Evolutionary conservation across 2,329 filamentous ascomycete species (phyloP).

Genomic region (Beauveria sp.): DNA sequence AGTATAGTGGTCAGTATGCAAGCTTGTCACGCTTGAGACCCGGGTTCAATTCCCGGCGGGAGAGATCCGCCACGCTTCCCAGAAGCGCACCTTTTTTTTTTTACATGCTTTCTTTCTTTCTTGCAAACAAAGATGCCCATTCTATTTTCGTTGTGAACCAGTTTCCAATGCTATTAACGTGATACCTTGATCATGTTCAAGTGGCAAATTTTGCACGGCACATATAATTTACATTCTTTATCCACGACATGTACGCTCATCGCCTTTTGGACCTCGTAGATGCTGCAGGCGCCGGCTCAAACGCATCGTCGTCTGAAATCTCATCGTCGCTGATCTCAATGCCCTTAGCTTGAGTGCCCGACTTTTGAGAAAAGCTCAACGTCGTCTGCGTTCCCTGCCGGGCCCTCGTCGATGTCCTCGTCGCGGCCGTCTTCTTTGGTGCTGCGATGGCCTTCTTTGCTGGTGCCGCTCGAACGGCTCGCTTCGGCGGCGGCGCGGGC

Average conservation of each 20-base stretch:
- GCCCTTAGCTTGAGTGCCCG: slow-evolving; percentile 37
- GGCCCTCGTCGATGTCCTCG: slow-evolving; percentile 20
- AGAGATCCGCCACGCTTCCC: slow-evolving; percentile 14
- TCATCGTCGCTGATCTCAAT: slow-evolving; percentile 59
- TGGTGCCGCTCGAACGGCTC: slow-evolving; percentile 11
- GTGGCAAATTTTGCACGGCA: not conserved
- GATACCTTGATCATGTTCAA: not conserved
- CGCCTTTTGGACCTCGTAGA: slow-evolving; percentile 26
- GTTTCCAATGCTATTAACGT: not conserved
- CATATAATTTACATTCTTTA: not conserved
- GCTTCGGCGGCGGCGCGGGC: slow-evolving; percentile 22
- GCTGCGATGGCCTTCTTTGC: slow-evolving; percentile 12
- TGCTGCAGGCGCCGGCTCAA: slow-evolving; percentile 42
- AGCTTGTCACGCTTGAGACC: slow-evolving; percentile 19
- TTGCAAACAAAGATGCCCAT: not conserved
- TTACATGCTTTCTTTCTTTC: not conserved
- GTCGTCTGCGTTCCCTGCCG: slow-evolving; percentile 46
- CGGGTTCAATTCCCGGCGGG: slow-evolving; percentile 18
- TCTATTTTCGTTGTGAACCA: not conserved
- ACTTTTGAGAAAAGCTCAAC: slow-evolving; percentile 41
- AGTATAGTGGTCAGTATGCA: slow-evolving; percentile 19
- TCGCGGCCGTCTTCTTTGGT: slow-evolving; percentile 13
- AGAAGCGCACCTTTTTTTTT: slow-evolving; percentile 2
- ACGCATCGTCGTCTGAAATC: slow-evolving; percentile 54
- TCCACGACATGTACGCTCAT: slow-evolving; percentile 10